Conservation (phyloP, 148 eudicot species). For the Silene conica region DNA sequence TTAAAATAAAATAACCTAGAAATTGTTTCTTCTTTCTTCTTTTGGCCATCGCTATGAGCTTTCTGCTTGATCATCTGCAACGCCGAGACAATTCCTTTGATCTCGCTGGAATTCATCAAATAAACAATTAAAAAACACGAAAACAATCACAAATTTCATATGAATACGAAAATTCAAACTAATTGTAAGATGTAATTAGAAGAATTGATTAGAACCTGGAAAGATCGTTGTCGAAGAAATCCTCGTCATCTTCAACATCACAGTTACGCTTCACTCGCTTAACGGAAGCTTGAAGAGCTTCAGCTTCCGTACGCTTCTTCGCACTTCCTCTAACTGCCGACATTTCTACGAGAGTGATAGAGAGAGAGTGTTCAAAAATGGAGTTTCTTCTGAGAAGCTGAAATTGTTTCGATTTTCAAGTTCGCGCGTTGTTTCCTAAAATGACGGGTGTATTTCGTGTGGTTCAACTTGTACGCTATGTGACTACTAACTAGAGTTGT, state of each 20-base stretch:
- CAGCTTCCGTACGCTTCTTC: conserved; percentile 42
- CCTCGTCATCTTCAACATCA: conserved; percentile 35
- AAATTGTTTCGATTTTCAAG: not conserved
- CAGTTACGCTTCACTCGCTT: conserved; percentile 35
- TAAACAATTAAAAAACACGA: not conserved
- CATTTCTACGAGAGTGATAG: conserved; percentile 29
- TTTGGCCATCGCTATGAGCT: conserved; percentile 74
- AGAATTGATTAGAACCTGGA: conserved; percentile 33
- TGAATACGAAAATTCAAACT: not conserved
- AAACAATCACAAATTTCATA: not conserved
- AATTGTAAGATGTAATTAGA: not conserved
- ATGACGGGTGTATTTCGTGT: not conserved
- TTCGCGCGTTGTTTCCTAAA: conserved; percentile 18
- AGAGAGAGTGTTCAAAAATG: not conserved
- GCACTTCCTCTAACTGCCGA: conserved; percentile 42
- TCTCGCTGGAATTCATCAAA: conserved; percentile 51
- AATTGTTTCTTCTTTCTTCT: conserved; percentile 87
- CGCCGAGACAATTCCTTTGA: conserved; percentile 77
- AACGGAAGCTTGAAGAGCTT: conserved; percentile 30
- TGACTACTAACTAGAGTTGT: no score
- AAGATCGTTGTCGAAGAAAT: conserved; percentile 50
- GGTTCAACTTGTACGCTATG: no score
- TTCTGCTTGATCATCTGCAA: conserved; percentile 71
- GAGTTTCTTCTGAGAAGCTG: conserved; percentile 1
- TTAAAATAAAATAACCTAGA: conserved; percentile 49